phyloP scores from a whole-genome alignment of 129 eudicot species.

The Rutidosis leptorrhynchoides region DNA sequence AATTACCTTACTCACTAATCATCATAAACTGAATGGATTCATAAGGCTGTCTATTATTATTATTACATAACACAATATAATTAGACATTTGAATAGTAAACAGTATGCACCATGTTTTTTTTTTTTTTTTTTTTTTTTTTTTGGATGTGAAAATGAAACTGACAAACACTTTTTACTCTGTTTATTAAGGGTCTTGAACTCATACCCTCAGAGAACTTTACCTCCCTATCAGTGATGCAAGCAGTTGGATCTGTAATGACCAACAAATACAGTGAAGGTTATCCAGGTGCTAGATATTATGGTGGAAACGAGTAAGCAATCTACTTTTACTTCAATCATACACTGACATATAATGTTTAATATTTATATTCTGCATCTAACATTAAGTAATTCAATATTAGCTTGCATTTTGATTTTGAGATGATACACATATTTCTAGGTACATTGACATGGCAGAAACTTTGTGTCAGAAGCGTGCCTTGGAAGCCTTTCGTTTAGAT shows the following conservation, averaged over 20 bases:
- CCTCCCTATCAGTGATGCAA: conserved; percentile 98
- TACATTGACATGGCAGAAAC: conserved; percentile 97
- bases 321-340: conserved; percentile 5
- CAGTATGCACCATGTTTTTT: background rate
- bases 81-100: no score
- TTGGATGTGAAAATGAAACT: background rate
- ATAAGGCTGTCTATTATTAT: no score
- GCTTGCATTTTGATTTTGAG: conserved; percentile 11
- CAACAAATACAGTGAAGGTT: conserved; percentile 99
- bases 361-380: no score
- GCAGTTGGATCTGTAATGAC: conserved; percentile 99
- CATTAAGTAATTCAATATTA: no score
- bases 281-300: conserved; percentile 99
- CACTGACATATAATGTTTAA: background rate
- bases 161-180: background rate
- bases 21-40: no score
- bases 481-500: conserved; percentile 94
- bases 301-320: conserved; percentile 96
- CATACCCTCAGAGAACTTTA: conserved; percentile 94
- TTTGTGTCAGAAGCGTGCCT: conserved; percentile 85
- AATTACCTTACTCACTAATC: background rate
- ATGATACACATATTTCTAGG: conserved; percentile 33
- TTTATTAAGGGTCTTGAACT: conserved; percentile 81
- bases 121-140: no score
- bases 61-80: no score